These are phyloP conservation scores for Quercus cerris DNA, from an alignment of 306 rosid species.

Conservation along the genomic window DNA sequence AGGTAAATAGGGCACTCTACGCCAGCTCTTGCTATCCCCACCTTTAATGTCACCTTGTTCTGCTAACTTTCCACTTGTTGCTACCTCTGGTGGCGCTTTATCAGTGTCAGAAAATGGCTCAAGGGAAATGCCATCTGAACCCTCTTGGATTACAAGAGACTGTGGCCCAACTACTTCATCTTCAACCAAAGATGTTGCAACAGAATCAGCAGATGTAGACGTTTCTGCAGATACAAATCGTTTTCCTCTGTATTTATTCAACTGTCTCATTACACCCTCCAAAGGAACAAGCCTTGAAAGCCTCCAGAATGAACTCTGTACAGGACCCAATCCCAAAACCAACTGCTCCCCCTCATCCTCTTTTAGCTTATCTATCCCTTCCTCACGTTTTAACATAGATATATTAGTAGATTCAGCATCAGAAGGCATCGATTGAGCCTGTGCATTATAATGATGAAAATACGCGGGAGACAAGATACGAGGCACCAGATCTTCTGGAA, in stretches of 20 bases:
- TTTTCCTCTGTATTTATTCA: constrained; percentile 51
- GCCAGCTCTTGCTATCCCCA: constrained; percentile 66
- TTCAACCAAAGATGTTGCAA: constrained; percentile 48
- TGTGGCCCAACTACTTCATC: constrained; percentile 75
- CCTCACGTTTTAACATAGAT: constrained; percentile 40
- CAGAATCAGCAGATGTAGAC: constrained; percentile 50
- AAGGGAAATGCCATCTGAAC: constrained; percentile 88
- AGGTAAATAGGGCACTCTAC: constrained; percentile 83
- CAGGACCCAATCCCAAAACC: constrained; percentile 96
- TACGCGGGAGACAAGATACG: constrained; percentile 95
- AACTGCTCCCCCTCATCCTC: constrained; percentile 63
- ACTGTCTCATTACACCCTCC: constrained; percentile 66
- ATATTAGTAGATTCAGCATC: constrained; percentile 44
- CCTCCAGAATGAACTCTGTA: constrained; percentile 89
- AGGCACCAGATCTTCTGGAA: constrained; percentile 95
- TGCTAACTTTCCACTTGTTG: constrained; percentile 46
- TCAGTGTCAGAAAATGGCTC: constrained; percentile 67
- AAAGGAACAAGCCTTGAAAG: constrained; percentile 90
- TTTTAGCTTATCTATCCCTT: constrained; percentile 47
- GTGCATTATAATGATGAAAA: constrained; percentile 91
- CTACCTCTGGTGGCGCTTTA: constrained; percentile 39
- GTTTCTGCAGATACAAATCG: constrained; percentile 35
- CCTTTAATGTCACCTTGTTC: constrained; percentile 31
- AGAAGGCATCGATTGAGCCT: constrained; percentile 41
- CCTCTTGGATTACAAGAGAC: constrained; percentile 93